A percentile compares a stretch with the other conserved stretches of the same genome.
Evolutionary conservation across 371 early-diverging fungal species (phyloP).

Genomic region (Mucor indicus): DNA sequence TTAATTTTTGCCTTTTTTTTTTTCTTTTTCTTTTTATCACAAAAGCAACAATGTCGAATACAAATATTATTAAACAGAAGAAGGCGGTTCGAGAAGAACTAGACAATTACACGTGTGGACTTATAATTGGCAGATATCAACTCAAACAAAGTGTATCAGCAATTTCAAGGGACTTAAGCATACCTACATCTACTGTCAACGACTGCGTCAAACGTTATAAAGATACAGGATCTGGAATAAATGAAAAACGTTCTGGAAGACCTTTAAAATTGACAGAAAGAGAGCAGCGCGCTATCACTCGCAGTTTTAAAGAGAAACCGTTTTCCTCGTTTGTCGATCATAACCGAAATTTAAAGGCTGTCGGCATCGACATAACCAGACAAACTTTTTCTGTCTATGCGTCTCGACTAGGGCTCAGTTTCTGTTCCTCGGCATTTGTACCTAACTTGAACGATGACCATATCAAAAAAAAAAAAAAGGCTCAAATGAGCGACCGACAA

Average conservation of each 20-base stretch:
- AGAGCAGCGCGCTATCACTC: not conserved
- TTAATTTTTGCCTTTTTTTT: too few relatives aligned
- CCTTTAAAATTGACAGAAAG: slow-evolving; percentile 1
- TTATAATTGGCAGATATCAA: not conserved
- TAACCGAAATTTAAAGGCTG: not conserved
- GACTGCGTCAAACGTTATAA: not conserved
- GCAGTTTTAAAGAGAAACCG: slow-evolving; percentile 2
- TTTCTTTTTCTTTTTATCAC: too few relatives aligned
- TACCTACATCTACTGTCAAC: not conserved
- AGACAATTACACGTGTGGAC: not conserved
- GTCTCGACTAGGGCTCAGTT: too few relatives aligned
- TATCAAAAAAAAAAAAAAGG: too few relatives aligned
- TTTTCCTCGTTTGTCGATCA: not conserved
- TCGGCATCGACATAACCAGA: not conserved
- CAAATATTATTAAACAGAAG: too few relatives aligned
- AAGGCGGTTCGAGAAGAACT: too few relatives aligned
- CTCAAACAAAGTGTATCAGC: not conserved
- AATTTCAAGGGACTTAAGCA: not conserved
- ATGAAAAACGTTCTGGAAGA: not conserved
- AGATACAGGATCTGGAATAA: not conserved
- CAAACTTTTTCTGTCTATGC: not conserved
- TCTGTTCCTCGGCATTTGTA: too few relatives aligned
- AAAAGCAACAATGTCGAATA: too few relatives aligned
- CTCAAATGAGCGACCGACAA: too few relatives aligned
- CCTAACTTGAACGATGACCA: too few relatives aligned